Conservation (phyloP, 2,329 filamentous ascomycete genomes). For the Plenodomus biglobosus region DNA sequence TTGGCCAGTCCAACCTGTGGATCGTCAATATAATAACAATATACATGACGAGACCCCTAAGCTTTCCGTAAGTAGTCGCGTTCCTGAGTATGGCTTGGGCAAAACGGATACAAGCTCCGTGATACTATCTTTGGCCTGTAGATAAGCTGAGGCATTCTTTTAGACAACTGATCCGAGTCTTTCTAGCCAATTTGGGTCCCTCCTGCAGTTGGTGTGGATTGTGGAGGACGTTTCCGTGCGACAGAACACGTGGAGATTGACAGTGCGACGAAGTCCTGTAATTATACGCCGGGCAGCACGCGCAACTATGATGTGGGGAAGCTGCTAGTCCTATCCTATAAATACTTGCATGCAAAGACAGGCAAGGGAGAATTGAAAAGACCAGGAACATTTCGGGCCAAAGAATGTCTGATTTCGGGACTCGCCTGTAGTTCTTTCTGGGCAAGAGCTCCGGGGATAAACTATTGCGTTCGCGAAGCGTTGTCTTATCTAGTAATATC, state of each 20-base stretch:
- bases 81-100: not conserved
- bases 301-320: constrained; percentile 18
- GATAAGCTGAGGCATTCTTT: not conserved
- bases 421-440: constrained; percentile 1
- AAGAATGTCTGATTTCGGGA: not conserved
- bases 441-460: not conserved
- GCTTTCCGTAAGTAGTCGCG: not conserved
- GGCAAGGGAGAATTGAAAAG: constrained; percentile 21
- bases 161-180: not conserved
- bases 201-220: constrained; percentile 21
- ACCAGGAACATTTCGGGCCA: not conserved
- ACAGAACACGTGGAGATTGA: constrained; percentile 27
- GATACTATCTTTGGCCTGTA: not conserved
- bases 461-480: not conserved
- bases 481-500: not conserved
- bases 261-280: constrained; percentile 11
- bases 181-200: not conserved
- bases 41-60: not conserved
- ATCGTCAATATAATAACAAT: not conserved
- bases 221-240: constrained; percentile 20
- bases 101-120: not conserved
- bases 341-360: constrained; percentile 17
- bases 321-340: constrained; percentile 9
- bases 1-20: not conserved
- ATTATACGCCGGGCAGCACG: constrained; percentile 13